Percentiles rank a stretch among this genome's conserved stretches.
Conservation (phyloP, 2,329 filamentous ascomycete genomes). For the Pestalotiopsis sp. region DNA sequence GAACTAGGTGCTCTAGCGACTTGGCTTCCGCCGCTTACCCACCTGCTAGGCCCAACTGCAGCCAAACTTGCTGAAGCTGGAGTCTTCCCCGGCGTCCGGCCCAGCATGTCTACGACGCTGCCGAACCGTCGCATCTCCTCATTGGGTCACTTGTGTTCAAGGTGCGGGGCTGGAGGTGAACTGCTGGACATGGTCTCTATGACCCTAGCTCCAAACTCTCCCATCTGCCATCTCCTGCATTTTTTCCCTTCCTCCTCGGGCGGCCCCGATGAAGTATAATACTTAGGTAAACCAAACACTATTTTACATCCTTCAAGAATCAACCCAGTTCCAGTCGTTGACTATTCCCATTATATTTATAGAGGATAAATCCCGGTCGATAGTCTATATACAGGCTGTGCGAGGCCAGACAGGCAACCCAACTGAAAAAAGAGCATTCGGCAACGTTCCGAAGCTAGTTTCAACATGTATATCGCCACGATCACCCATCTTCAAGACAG, state of each 20-base stretch:
- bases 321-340: background rate
- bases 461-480: background rate
- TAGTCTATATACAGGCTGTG: background rate
- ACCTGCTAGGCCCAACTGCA: background rate
- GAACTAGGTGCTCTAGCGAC: slow-evolving; percentile 2
- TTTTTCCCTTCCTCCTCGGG: background rate
- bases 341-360: background rate
- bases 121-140: background rate
- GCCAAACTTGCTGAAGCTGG: background rate
- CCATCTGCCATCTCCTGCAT: background rate
- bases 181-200: background rate
- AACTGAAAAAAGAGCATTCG: background rate
- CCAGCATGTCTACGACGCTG: background rate
- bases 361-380: background rate
- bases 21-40: slow-evolving; percentile 7
- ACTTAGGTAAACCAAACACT: background rate
- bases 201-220: background rate
- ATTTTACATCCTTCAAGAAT: background rate
- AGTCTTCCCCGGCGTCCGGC: background rate
- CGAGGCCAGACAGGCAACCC: background rate
- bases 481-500: background rate
- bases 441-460: background rate
- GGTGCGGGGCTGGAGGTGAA: background rate
- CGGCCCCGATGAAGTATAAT: background rate
- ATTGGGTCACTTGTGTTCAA: background rate